Evolutionary conservation across 2,329 filamentous ascomycete species (phyloP).

Genomic region (Pleomassaria siparia): DNA sequence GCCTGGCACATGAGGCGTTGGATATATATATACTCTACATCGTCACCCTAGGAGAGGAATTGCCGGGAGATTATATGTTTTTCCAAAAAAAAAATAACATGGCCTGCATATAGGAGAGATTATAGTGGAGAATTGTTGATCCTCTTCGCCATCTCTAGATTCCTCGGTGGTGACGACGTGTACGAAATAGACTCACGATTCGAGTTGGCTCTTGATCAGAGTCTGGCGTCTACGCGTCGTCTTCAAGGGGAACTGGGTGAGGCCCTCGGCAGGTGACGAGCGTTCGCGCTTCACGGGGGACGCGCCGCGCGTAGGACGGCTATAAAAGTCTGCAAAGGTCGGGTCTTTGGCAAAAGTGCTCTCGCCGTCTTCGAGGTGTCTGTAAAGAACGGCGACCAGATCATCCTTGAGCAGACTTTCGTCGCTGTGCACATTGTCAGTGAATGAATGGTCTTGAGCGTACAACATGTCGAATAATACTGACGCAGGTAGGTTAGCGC

Average conservation of each 20-base stretch:
- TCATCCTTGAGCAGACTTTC: constrained; percentile 76
- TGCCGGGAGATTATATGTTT: too few relatives aligned
- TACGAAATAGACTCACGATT: constrained; percentile 32
- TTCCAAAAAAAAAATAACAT: too few relatives aligned
- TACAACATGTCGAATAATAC: constrained; percentile 41
- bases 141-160: too few relatives aligned
- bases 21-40: too few relatives aligned
- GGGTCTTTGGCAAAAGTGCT: constrained; percentile 64
- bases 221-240: constrained; percentile 38
- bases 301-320: constrained; percentile 56
- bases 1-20: constrained; percentile 29
- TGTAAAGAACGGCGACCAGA: constrained; percentile 57
- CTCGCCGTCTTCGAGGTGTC: constrained; percentile 60
- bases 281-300: constrained; percentile 55
- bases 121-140: too few relatives aligned
- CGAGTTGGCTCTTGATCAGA: constrained; percentile 34
- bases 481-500: constrained; percentile 72
- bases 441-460: not conserved
- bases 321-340: constrained; percentile 74
- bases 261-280: constrained; percentile 36
- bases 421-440: constrained; percentile 53
- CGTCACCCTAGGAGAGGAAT: too few relatives aligned
- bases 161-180: too few relatives aligned
- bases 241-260: constrained; percentile 25
- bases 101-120: too few relatives aligned